Base-by-base conservation (phyloP, 345 rosid genomes). In the Triadica sebifera region DNA sequence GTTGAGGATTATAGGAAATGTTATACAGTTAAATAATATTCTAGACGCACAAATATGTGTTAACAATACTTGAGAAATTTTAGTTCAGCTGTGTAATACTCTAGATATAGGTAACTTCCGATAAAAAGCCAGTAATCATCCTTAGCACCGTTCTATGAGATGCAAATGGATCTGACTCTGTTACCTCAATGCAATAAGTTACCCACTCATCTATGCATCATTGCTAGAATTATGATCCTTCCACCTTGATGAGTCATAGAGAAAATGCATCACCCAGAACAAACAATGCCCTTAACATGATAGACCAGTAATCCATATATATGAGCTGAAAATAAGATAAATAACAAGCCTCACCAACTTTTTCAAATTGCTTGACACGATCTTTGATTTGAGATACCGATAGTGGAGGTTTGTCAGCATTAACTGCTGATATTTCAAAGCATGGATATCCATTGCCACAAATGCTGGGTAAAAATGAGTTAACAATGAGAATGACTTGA, bases 401-500 rank as follows among this genome's bases (percentile, higher is more conserved):
- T 65, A 93, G 81, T 3, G 97, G 89, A 80, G 96, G 96, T 72
- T 95, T 95, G 88, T 95, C 98, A 2, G 99, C 98, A 86, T 91
- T 95, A 73, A 95, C 77, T 22, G 96, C 96, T 20, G 98, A 93
- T 64, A 93, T 66, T 85, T 95, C 98, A 57, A 95, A 95, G 84
- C 99, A 91, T 38, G 97, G 97, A 77, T 85, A 87, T 22, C 94
- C 99, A 59, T 84, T 68, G 51, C 90, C 86, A 72, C 74, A 79
- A 41, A 86, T 78, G 69, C 99, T 95, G 86, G 86, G 84, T 58
- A 53, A 83, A 77, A 24, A 77, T 57, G 57, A 49, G 50, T 25
- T 57, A 69, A 34, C 76, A 80, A 69, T 74, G 67, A 76, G 50
- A 75, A 71, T 22, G 24, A 73, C 52, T 64, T 51, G 12, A 70